Conservation (phyloP, 352 stramenopile species). For the Phytophthora kernoviae region DNA sequence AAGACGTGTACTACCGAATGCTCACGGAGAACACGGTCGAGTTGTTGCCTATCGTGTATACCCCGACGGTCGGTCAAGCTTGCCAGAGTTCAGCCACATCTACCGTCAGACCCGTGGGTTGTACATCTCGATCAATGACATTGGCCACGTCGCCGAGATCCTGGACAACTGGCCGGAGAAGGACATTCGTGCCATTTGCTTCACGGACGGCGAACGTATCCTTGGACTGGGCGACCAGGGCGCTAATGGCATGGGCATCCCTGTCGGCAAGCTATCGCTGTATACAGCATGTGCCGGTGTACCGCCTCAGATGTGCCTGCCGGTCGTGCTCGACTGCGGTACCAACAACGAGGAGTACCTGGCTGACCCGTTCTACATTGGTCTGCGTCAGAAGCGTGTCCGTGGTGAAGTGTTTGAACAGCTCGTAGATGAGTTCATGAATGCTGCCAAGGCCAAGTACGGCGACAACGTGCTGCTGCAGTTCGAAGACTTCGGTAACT, state of each 20-base stretch:
- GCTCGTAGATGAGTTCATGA: slow-evolving; percentile 97
- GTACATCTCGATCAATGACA: slow-evolving; percentile 90
- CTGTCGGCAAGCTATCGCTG: slow-evolving; percentile 94
- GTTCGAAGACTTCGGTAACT: slow-evolving; percentile 91
- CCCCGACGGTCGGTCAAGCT: slow-evolving; percentile 94
- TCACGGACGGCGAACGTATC: slow-evolving; percentile 96
- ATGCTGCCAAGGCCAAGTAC: slow-evolving; percentile 90
- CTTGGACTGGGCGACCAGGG: slow-evolving; percentile 96
- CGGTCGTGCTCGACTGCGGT: slow-evolving; percentile 95
- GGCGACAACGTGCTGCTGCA: slow-evolving; percentile 85
- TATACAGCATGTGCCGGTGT: slow-evolving; percentile 96
- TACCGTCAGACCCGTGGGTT: slow-evolving; percentile 91
- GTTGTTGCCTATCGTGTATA: slow-evolving; percentile 98
- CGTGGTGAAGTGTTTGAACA: slow-evolving; percentile 92
- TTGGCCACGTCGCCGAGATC: slow-evolving; percentile 87
- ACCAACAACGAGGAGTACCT: slow-evolving; percentile 96
- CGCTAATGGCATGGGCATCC: slow-evolving; percentile 90
- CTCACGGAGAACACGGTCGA: slow-evolving; percentile 89
- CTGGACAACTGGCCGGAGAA: slow-evolving; percentile 96
- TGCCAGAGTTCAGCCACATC: slow-evolving; percentile 92
- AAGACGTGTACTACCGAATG: slow-evolving; percentile 93
- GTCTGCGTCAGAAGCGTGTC: slow-evolving; percentile 89
- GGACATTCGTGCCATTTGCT: slow-evolving; percentile 95
- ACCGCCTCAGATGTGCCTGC: slow-evolving; percentile 91
- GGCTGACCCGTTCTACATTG: slow-evolving; percentile 95